Percentiles rank a stretch among this genome's conserved stretches.
phyloP scores from a whole-genome alignment of 1,284 basidiomycete species.

The Ganoderma meredithae region DNA sequence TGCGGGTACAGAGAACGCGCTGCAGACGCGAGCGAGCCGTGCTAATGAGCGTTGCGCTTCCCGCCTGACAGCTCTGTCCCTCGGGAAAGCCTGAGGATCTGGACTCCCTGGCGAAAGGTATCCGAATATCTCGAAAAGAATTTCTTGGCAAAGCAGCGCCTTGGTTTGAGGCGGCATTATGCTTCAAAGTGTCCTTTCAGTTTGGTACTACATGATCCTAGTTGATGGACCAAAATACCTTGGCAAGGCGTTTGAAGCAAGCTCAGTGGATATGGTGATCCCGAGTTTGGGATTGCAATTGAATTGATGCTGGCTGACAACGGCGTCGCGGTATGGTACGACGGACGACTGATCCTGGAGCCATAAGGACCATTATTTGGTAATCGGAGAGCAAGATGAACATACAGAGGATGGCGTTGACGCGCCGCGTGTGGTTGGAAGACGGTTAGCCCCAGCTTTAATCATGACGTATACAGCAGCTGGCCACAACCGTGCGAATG shows the following conservation, averaged over 20 bases:
- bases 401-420: background rate
- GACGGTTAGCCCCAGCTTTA: too few relatives aligned
- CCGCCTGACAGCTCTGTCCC: background rate
- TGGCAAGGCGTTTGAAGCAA: background rate
- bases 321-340: too few relatives aligned
- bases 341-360: background rate
- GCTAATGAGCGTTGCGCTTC: conserved; percentile 9
- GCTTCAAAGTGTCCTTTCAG: background rate
- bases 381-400: background rate
- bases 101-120: background rate
- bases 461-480: too few relatives aligned
- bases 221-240: background rate
- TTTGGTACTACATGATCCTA: background rate
- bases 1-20: conserved; percentile 6
- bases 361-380: too few relatives aligned
- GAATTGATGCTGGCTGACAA: background rate
- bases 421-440: background rate
- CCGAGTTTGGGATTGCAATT: background rate
- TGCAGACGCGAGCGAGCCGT: conserved; percentile 6
- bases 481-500: background rate
- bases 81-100: background rate
- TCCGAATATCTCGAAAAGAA: conserved; percentile 7
- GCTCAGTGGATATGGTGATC: background rate
- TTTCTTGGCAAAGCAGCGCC: conserved; percentile 8
- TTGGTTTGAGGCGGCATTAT: background rate